Conservation (phyloP, 768 basidiomycete genomes). For the Termitomyces sp. region DNA sequence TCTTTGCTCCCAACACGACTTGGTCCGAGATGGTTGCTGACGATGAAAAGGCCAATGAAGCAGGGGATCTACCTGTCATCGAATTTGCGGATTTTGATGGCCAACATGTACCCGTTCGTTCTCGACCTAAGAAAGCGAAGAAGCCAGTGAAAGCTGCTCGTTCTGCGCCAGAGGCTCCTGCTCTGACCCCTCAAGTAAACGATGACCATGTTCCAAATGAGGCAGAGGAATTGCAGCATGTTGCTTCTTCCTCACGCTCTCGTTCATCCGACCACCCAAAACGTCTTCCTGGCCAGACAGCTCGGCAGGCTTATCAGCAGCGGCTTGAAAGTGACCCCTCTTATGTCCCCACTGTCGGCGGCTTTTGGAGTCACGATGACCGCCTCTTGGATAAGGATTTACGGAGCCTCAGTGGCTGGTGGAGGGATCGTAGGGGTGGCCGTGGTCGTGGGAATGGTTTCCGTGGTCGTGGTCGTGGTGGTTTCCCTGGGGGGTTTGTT, state of each 20-base stretch:
- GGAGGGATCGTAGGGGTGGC: conserved; percentile 77
- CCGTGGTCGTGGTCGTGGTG: conserved; percentile 61
- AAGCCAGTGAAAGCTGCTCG: conserved; percentile 37
- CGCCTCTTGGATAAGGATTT: conserved; percentile 80
- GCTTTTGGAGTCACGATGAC: conserved; percentile 95
- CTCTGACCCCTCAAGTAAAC: conserved; percentile 25
- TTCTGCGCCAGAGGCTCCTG: conserved; percentile 28
- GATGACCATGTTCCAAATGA: conserved; percentile 21
- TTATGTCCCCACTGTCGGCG: conserved; percentile 86
- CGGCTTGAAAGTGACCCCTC: conserved; percentile 82
- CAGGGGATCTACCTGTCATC: conserved; percentile 72
- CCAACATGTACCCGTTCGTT: conserved; percentile 27
- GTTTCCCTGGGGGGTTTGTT: conserved; percentile 25
- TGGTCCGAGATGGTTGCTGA: conserved; percentile 89
- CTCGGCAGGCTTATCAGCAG: conserved; percentile 84
- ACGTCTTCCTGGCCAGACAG: conserved; percentile 52
- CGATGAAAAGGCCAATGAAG: conserved; percentile 54
- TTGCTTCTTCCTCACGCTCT: conserved; percentile 38
- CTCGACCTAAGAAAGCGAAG: conserved; percentile 37
- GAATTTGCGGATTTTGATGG: conserved; percentile 69
- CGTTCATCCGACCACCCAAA: conserved; percentile 21
- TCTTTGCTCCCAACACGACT: conserved; percentile 53
- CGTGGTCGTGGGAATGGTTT: conserved; percentile 62
- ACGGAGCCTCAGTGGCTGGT: conserved; percentile 83
- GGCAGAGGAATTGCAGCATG: conserved; percentile 27